Base-by-base conservation (phyloP, 2,329 filamentous ascomycete species). In the Beauveria bassiana region DNA sequence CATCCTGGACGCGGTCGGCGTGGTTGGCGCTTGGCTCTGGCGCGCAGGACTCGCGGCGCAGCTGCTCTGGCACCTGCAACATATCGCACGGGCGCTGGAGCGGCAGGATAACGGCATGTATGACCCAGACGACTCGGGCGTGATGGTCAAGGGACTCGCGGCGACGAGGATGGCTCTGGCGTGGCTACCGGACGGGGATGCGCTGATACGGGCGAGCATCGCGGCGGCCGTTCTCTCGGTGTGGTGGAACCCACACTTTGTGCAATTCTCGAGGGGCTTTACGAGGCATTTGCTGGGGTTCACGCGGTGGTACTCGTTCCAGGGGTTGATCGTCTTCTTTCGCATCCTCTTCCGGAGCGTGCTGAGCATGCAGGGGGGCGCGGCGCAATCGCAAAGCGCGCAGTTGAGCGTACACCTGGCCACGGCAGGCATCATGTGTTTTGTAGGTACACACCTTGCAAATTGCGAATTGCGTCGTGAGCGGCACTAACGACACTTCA, bases 201-300 rank as follows among this genome's bases (percentile, higher is more conserved):
- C 68, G 7, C 66, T 83, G 50, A 75, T 81, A 38, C 75, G 75
- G 58, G 77, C 78, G 68, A 77, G 81, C 22, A 72, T 87, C 22
- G 66, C 73, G 58, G 72, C 79, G 14, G 81, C 80, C 42, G 65
- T 84, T 3, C 66, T 80, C 20, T 81, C 85, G 3, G 72, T 81
- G 14, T 88, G 85, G 81, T 90, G 88, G 88, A 90, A 90, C 64
- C 86, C 86, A 0, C 81, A 81, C 62, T 83, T 89, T 65, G 79
- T 83, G 40, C 79, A 86, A 66, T 82, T 81, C 3, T 76, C 79
- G 40, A 78, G 81, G n/a, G 86, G 84, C 60, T 88, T 81, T 69
- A 82, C 78, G 31, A 80, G 75, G 64, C 85, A 83, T 61, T 77
- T 90, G 38, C 70, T 80, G 3, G 86, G 87, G 0, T 79, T 90